Percentiles rank a stretch among this genome's conserved stretches.
Evolutionary conservation across 2,329 filamentous ascomycete species (phyloP).

Genomic region (Verticillium albo-atrum): DNA sequence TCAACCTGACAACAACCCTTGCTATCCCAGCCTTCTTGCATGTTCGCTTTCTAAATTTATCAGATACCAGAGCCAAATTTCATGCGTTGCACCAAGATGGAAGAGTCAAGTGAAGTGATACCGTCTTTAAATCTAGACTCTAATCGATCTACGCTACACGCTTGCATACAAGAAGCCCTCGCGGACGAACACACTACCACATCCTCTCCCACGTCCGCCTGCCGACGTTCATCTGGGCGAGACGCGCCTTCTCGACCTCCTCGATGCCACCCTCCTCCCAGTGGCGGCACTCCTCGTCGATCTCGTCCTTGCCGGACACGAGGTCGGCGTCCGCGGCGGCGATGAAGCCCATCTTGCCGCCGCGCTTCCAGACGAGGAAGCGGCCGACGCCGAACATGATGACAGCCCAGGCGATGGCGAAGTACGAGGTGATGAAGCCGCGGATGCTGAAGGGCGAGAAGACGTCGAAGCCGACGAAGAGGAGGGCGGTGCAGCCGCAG

Average conservation of each 20-base stretch:
- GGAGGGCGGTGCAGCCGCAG: constrained; percentile 40
- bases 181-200: constrained; percentile 23
- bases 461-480: constrained; percentile 53
- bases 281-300: constrained; percentile 49
- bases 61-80: no score
- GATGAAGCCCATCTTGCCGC: constrained; percentile 45
- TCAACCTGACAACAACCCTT: no score
- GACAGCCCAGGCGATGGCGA: constrained; percentile 47
- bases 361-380: constrained; percentile 54
- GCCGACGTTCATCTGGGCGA: constrained; percentile 29
- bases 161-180: no score
- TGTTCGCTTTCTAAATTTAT: no score
- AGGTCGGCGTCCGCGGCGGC: constrained; percentile 57
- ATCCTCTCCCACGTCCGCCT: constrained; percentile 32
- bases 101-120: no score
- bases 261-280: constrained; percentile 42
- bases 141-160: not conserved
- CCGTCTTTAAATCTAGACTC: not conserved
- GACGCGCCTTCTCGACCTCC: constrained; percentile 33
- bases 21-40: no score
- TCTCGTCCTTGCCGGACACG: constrained; percentile 57
- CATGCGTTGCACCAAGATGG: no score
- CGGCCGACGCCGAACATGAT: constrained; percentile 50
- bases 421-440: constrained; percentile 49
- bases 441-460: constrained; percentile 46